phyloP scores from a whole-genome alignment of 257 asterid species.

The Voacanga thouarsii region DNA sequence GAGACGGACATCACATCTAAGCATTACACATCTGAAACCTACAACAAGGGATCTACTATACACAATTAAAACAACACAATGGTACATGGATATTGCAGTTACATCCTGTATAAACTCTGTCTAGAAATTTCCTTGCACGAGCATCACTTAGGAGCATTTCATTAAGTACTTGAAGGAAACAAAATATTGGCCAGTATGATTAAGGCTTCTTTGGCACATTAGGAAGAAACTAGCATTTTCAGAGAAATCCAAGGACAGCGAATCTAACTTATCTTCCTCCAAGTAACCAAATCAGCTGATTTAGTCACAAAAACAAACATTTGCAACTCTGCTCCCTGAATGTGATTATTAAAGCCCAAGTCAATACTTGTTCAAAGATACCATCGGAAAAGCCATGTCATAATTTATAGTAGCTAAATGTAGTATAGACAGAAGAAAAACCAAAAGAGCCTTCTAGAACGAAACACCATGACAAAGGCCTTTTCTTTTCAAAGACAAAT shows the following conservation, averaged over 20 bases:
- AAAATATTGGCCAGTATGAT: conserved; percentile 35
- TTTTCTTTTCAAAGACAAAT: neutral
- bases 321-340: conserved; percentile 74
- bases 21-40: conserved; percentile 21
- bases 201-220: conserved; percentile 55
- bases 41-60: conserved; percentile 18
- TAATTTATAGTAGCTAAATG: conserved; percentile 8
- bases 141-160: conserved; percentile 22
- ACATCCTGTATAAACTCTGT: neutral
- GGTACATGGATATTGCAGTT: conserved; percentile 7
- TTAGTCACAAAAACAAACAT: conserved; percentile 33
- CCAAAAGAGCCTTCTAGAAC: neutral
- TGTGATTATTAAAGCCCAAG: conserved; percentile 46
- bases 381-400: conserved; percentile 14
- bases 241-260: conserved; percentile 44
- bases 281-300: conserved; percentile 34
- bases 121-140: conserved; percentile 29
- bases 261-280: conserved; percentile 46
- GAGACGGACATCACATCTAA: neutral
- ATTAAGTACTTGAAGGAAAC: conserved; percentile 29
- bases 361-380: conserved; percentile 37
- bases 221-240: conserved; percentile 46
- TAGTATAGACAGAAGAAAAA: conserved; percentile 9
- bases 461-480: neutral
- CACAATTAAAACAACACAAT: neutral